Conservation (phyloP, 208 protist genomes). For the Trypanosomatidae sp. region DNA sequence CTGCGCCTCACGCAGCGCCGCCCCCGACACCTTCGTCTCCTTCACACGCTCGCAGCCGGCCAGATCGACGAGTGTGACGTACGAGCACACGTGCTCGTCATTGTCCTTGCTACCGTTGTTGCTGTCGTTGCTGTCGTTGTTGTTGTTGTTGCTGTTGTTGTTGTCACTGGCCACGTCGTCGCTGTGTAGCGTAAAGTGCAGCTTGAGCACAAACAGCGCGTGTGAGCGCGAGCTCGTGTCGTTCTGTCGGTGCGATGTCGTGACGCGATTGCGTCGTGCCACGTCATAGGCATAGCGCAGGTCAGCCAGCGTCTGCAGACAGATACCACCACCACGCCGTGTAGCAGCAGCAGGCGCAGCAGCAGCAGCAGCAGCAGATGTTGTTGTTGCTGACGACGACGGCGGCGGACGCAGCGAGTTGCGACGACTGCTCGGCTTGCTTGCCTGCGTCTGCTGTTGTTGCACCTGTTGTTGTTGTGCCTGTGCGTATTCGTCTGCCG, state of each 20-base stretch:
- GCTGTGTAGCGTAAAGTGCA: conserved; percentile 49
- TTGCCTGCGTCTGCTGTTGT: conserved; percentile 5
- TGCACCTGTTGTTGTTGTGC: conserved; percentile 9
- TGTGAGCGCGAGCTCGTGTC: conserved; percentile 78
- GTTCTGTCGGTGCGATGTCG: conserved; percentile 44
- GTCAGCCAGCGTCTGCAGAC: conserved; percentile 43
- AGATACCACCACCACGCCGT: conserved; percentile 21
- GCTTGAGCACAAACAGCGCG: conserved; percentile 75
- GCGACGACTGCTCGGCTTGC: conserved; percentile 2
- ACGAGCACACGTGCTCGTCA: conserved; percentile 32
- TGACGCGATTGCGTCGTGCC: conserved; percentile 66
- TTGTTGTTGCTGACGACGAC: conserved; percentile 2
- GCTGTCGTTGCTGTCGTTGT: not conserved
- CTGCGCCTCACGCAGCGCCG: conserved; percentile 69
- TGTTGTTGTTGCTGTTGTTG: not conserved
- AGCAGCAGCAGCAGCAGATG: conserved; percentile 1
- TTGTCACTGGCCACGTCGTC: not conserved
- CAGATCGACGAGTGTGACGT: conserved; percentile 93
- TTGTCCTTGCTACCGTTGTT: not conserved
- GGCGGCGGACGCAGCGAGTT: not conserved
- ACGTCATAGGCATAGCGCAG: conserved; percentile 46
- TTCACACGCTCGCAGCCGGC: conserved; percentile 93
- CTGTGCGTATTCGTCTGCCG: not conserved
- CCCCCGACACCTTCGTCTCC: conserved; percentile 80
- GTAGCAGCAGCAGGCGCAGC: not conserved